Conservation (phyloP, 2,329 filamentous ascomycete species). For the Cylindrodendrum hubeiense region DNA sequence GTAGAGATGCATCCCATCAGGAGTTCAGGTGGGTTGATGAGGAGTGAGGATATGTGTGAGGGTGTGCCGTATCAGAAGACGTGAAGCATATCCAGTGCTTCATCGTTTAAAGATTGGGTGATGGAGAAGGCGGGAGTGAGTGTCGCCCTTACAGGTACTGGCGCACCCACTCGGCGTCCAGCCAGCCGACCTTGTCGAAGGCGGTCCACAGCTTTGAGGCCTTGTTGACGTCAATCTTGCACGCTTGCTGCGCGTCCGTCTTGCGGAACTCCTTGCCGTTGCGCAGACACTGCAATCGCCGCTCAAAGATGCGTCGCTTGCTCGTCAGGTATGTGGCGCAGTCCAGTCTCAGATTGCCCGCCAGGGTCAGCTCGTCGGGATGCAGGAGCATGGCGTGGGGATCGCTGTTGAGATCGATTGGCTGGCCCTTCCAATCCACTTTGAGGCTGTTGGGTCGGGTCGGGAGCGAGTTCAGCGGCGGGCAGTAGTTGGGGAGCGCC, state of each 20-base stretch:
- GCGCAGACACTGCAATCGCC: constrained; percentile 74
- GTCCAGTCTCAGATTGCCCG: constrained; percentile 83
- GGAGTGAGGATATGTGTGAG: not conserved
- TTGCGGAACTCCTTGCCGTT: constrained; percentile 90
- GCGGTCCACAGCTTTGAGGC: constrained; percentile 92
- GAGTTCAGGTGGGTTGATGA: constrained; percentile 2
- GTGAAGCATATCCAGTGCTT: not conserved
- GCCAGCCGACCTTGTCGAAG: constrained; percentile 89
- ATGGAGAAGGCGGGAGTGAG: not conserved
- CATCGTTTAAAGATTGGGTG: not conserved
- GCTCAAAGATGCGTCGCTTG: constrained; percentile 91
- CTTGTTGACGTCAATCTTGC: constrained; percentile 98
- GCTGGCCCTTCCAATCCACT: constrained; percentile 87
- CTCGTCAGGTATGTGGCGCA: constrained; percentile 91
- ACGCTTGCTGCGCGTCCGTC: constrained; percentile 95
- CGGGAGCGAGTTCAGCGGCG: constrained; percentile 75
- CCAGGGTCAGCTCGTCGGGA: constrained; percentile 81
- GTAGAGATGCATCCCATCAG: constrained; percentile 15
- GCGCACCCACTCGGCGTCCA: constrained; percentile 66
- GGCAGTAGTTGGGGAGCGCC: constrained; percentile 78
- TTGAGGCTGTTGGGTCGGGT: constrained; percentile 78
- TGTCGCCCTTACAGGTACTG: constrained; percentile 44
- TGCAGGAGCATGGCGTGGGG: constrained; percentile 79
- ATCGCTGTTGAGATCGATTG: constrained; percentile 81
- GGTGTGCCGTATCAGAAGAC: not conserved